These are phyloP conservation scores for Hansenula lynferdii DNA, from an alignment of 1,139 yeast genomes.

Conservation along the genomic window DNA sequence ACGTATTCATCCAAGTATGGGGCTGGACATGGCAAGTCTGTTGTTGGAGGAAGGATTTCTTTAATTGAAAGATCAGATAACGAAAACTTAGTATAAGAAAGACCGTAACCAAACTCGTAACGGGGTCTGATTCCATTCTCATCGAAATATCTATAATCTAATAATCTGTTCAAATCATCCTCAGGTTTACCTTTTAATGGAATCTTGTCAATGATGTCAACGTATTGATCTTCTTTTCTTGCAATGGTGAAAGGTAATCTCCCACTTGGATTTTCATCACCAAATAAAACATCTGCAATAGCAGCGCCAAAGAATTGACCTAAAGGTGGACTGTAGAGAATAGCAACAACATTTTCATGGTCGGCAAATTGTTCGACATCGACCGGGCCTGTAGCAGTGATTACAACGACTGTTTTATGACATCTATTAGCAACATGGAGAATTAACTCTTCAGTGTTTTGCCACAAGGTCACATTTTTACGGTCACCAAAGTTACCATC, in stretches of 20 bases:
- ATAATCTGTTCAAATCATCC: slow-evolving; percentile 43
- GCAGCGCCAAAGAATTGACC: slow-evolving; percentile 52
- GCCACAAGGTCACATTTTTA: slow-evolving; percentile 52
- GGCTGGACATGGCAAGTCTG: slow-evolving; percentile 45
- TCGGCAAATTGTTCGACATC: slow-evolving; percentile 57
- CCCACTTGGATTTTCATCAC: slow-evolving; percentile 58
- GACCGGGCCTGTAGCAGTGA: slow-evolving; percentile 57
- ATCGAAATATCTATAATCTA: slow-evolving; percentile 56
- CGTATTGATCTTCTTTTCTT: slow-evolving; percentile 48
- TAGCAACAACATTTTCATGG: slow-evolving; percentile 52
- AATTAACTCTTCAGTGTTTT: slow-evolving; percentile 54
- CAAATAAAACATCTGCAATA: slow-evolving; percentile 47
- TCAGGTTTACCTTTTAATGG: slow-evolving; percentile 38
- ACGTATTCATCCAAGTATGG: slow-evolving; percentile 39
- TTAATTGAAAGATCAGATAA: slow-evolving; percentile 35
- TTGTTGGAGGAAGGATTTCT: slow-evolving; percentile 40
- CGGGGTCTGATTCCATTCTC: slow-evolving; percentile 51
- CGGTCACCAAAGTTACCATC: slow-evolving; percentile 62
- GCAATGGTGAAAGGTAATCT: slow-evolving; percentile 62
- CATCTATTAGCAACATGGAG: slow-evolving; percentile 42
- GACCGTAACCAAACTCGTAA: slow-evolving; percentile 59
- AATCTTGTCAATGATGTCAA: slow-evolving; percentile 40
- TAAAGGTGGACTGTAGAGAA: slow-evolving; percentile 49
- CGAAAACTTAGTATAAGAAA: slow-evolving; percentile 49
- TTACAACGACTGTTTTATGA: slow-evolving; percentile 50